Evolutionary conservation across 768 basidiomycete species (phyloP).

Genomic region (Trametes cinnabarina): DNA sequence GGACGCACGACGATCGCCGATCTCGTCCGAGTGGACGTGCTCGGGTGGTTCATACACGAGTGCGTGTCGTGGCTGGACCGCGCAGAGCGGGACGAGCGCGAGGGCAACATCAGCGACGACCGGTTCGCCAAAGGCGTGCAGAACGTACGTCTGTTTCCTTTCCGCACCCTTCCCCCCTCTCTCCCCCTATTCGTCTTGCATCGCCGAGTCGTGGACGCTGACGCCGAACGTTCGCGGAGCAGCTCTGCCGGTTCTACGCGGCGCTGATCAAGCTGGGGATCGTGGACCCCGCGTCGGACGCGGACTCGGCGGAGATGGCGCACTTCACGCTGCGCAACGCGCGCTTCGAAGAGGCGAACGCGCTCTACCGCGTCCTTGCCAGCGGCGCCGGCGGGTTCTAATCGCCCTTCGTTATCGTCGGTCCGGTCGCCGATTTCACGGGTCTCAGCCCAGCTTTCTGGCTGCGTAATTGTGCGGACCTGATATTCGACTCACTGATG

Average conservation of each 20-base stretch:
- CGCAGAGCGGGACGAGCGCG: constrained; percentile 66
- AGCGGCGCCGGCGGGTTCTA: constrained; percentile 32
- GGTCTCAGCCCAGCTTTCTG: no score
- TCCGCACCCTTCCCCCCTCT: background rate
- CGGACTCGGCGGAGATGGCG: constrained; percentile 75
- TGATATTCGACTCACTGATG: no score
- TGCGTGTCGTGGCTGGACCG: constrained; percentile 67
- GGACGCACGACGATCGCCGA: constrained; percentile 61
- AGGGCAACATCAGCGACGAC: constrained; percentile 69
- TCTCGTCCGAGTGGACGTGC: constrained; percentile 58
- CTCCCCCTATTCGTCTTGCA: no score
- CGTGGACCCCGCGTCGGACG: constrained; percentile 55
- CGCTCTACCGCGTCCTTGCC: constrained; percentile 66
- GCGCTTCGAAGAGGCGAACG: constrained; percentile 73
- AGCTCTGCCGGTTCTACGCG: constrained; percentile 77
- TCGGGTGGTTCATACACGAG: constrained; percentile 71
- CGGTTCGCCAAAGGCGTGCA: constrained; percentile 69
- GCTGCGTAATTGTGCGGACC: no score
- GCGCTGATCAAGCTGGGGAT: constrained; percentile 66
- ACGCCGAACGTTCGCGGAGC: background rate
- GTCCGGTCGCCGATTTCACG: no score
- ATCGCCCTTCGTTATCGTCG: no score
- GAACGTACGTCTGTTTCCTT: constrained; percentile 47
- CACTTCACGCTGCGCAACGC: constrained; percentile 73
- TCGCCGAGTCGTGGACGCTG: background rate